Conservation (phyloP, 1,284 basidiomycete species). For the Cryptococcus hybrid region DNA sequence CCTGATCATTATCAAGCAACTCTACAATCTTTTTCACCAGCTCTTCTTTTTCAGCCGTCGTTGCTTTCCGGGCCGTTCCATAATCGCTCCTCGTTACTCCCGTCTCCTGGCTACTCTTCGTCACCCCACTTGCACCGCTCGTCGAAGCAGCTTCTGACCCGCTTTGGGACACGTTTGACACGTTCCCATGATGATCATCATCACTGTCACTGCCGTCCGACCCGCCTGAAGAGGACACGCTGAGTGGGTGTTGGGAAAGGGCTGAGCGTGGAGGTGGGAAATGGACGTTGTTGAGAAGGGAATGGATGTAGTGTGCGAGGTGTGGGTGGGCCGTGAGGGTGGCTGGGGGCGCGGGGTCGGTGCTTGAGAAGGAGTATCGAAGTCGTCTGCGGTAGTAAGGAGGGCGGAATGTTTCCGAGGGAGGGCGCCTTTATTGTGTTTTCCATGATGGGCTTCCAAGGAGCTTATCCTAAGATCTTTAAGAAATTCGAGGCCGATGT, state of each 20-base stretch:
- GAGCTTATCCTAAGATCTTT: no score
- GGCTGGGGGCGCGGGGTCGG: slow-evolving; percentile 11
- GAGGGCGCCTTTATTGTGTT: background rate
- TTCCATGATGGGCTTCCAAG: background rate
- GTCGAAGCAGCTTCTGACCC: slow-evolving; percentile 1
- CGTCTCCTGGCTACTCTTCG: background rate
- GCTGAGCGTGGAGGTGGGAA: slow-evolving; percentile 15
- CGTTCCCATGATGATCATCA: background rate
- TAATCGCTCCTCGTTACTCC: background rate
- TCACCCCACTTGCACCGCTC: background rate
- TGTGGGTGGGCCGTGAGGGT: slow-evolving; percentile 38
- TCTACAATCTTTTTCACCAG: slow-evolving; percentile 67
- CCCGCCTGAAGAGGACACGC: slow-evolving; percentile 43
- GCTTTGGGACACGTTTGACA: background rate
- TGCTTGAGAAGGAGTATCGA: background rate
- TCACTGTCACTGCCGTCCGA: slow-evolving; percentile 37
- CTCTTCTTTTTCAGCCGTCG: slow-evolving; percentile 41
- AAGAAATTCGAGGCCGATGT: no score
- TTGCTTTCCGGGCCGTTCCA: background rate
- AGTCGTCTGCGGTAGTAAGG: background rate
- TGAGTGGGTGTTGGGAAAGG: slow-evolving; percentile 38
- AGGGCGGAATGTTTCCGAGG: background rate
- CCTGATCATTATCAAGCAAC: slow-evolving; percentile 73
- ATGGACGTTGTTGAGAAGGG: slow-evolving; percentile 30
- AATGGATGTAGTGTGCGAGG: slow-evolving; percentile 42